Evolutionary conservation across 176 grass and related monocot species (phyloP).

Genomic region (Typha latifolia): DNA sequence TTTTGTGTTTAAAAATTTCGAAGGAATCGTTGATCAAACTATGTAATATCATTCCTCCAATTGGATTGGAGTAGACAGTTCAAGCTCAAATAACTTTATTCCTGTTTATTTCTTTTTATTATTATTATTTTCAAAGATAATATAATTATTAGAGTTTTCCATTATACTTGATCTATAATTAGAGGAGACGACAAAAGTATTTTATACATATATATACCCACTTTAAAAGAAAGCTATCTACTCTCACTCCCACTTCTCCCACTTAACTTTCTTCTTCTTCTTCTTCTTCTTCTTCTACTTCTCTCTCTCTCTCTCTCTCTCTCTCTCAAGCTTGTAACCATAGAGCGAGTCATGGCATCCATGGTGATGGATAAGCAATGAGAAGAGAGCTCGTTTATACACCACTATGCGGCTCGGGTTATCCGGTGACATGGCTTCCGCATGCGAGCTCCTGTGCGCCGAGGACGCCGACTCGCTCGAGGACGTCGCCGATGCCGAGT

Average conservation of each 20-base stretch:
- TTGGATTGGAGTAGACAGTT: too few relatives aligned
- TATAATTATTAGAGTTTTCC: too few relatives aligned
- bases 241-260: not conserved
- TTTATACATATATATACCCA: not conserved
- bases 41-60: too few relatives aligned
- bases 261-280: not conserved
- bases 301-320: conserved; percentile 20
- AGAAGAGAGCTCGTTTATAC: not conserved
- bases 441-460: conserved; percentile 51
- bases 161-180: too few relatives aligned
- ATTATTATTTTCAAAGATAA: too few relatives aligned
- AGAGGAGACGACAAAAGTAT: not conserved
- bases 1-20: too few relatives aligned
- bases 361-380: conserved; percentile 40
- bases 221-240: not conserved
- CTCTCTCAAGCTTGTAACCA: conserved; percentile 16
- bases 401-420: not conserved
- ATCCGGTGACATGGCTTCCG: not conserved
- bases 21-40: too few relatives aligned
- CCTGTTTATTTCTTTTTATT: too few relatives aligned
- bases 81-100: too few relatives aligned
- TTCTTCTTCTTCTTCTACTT: conserved; percentile 4
- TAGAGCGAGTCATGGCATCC: conserved; percentile 24
- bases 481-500: conserved; percentile 8
- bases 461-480: conserved; percentile 46